Conservation (phyloP, 2,329 filamentous ascomycete genomes). For the Fusarium denticulatum region DNA sequence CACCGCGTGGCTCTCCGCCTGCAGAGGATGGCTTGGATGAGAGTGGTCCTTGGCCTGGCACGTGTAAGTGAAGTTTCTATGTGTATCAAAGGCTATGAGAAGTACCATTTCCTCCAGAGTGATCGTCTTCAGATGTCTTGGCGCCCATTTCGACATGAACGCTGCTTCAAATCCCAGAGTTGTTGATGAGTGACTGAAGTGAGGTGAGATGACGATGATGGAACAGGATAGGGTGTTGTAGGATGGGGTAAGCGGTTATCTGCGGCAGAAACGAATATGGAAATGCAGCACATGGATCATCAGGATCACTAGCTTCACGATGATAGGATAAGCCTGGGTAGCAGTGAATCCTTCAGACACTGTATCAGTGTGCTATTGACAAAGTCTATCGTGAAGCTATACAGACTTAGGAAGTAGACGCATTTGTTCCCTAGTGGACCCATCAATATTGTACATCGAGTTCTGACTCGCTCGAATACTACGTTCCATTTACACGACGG, state of each 20-base stretch:
- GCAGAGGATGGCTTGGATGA: slow-evolving; percentile 27
- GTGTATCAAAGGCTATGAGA: background rate
- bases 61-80: slow-evolving; percentile 4
- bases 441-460: background rate
- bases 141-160: slow-evolving; percentile 52
- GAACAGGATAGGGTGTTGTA: background rate
- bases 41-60: slow-evolving; percentile 31
- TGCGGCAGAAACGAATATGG: slow-evolving; percentile 16
- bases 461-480: background rate
- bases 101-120: slow-evolving; percentile 47
- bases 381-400: background rate
- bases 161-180: slow-evolving; percentile 8
- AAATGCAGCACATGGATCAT: slow-evolving; percentile 2
- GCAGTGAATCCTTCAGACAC: background rate
- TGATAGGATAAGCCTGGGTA: background rate
- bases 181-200: background rate
- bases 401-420: background rate
- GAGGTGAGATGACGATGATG: slow-evolving; percentile 10
- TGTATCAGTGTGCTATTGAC: background rate
- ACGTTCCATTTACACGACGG: background rate
- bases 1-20: slow-evolving; percentile 55
- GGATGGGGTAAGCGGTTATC: slow-evolving; percentile 14
- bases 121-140: slow-evolving; percentile 52
- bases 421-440: background rate
- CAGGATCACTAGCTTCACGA: background rate